phyloP scores from a whole-genome alignment of 148 eudicot species.

The Spergularia marina region DNA sequence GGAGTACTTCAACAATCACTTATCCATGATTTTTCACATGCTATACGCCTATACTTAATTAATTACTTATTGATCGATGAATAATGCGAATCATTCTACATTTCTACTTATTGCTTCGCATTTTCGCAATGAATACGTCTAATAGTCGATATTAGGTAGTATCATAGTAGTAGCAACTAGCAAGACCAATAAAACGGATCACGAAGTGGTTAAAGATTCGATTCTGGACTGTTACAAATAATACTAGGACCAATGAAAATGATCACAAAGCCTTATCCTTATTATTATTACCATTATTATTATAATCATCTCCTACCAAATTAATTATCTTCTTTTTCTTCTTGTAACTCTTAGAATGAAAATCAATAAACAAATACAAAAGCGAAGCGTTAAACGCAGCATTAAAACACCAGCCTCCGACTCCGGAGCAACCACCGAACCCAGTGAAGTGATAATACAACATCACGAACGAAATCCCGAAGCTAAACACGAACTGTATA shows the following conservation, averaged over 20 bases:
- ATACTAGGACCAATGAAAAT: not conserved
- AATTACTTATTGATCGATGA: too few relatives aligned
- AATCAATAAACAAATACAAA: constrained; percentile 69
- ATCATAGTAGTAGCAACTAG: too few relatives aligned
- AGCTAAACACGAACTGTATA: constrained; percentile 75
- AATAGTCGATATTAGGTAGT: too few relatives aligned
- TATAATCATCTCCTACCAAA: not conserved
- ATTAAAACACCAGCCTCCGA: constrained; percentile 79
- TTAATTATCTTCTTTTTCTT: constrained; percentile 25
- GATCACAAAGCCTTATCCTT: constrained; percentile 19
- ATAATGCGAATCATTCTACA: too few relatives aligned
- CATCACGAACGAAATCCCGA: constrained; percentile 65
- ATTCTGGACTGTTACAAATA: too few relatives aligned
- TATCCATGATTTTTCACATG: too few relatives aligned
- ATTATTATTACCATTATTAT: constrained; percentile 17
- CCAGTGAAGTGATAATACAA: constrained; percentile 53
- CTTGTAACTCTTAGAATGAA: constrained; percentile 66
- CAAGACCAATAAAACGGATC: too few relatives aligned
- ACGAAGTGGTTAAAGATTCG: too few relatives aligned
- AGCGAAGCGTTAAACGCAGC: constrained; percentile 77
- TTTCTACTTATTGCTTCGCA: too few relatives aligned
- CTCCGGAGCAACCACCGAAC: constrained; percentile 58
- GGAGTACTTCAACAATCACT: too few relatives aligned
- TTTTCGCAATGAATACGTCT: too few relatives aligned
- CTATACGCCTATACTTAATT: too few relatives aligned